Conservation (phyloP, 352 stramenopile genomes). For the Hyaloperonospora arabidopsidis region DNA sequence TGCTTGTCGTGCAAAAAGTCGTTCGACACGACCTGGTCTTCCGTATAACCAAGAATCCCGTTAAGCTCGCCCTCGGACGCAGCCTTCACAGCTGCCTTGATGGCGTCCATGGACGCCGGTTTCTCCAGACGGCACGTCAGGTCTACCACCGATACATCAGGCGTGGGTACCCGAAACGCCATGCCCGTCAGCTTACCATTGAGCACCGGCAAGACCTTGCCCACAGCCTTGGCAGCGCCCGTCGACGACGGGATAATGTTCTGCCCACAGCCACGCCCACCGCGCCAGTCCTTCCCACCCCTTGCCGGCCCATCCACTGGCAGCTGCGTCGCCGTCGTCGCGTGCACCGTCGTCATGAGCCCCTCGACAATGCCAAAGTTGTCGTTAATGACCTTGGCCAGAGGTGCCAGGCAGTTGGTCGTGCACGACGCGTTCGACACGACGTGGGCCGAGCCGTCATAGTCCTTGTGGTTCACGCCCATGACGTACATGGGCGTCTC, state of each 20-base stretch:
- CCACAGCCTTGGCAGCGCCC: conserved; percentile 87
- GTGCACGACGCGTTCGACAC: conserved; percentile 98
- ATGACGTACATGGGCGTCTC: conserved; percentile 97
- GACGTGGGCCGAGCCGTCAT: conserved; percentile 88
- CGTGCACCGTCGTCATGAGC: conserved; percentile 98
- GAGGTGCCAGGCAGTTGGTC: conserved; percentile 96
- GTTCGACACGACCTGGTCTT: conserved; percentile 94
- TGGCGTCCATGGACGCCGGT: conserved; percentile 94
- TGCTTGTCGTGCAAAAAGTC: conserved; percentile 94
- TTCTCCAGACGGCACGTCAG: conserved; percentile 77
- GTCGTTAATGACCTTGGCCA: conserved; percentile 98
- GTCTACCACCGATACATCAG: conserved; percentile 87
- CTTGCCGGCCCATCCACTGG: conserved; percentile 96
- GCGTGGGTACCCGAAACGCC: conserved; percentile 86
- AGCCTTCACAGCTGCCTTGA: conserved; percentile 93
- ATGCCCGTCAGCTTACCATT: conserved; percentile 91
- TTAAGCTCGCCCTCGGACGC: conserved; percentile 89
- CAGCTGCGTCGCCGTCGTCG: conserved; percentile 95
- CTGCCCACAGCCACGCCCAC: conserved; percentile 91
- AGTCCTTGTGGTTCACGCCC: conserved; percentile 94
- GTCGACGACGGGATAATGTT: conserved; percentile 99
- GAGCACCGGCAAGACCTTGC: conserved; percentile 76
- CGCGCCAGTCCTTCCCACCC: conserved; percentile 93
- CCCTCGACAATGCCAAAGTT: conserved; percentile 96
- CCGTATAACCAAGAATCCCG: conserved; percentile 97